Evolutionary conservation across 495 filamentous ascomycete genomes (phyloP), one percentile per base, ranked within the genome.

Genomic region (Penicillium ucsense): DNA sequence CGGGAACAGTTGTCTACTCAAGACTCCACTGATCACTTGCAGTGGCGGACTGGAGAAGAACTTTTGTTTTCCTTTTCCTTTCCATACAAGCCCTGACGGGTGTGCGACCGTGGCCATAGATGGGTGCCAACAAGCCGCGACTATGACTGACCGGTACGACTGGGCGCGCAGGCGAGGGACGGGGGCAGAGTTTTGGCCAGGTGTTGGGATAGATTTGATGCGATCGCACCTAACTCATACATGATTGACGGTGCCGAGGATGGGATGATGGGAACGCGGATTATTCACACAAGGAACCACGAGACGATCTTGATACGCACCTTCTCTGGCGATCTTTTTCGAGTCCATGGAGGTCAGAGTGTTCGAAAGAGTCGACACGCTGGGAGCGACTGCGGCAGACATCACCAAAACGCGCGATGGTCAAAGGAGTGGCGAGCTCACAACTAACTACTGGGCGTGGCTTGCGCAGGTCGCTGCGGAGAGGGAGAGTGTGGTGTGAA

Each of bases 281-380:
- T 39, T 30, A 31, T 28, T 32, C 48, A 38, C 49, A 31, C 36
- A 37, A 35, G 31, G 12, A 5, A 46, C 39, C 44, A 46, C 34
- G 27, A 11, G 44, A 31, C 33, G 11, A 20, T 37, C 12, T 30
- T 35, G n/a, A 33, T 31, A 55, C 57, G 40, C 51, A 61, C 58
- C 58, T 57, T 57, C 57, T 61, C 53, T 77, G 64, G 54, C 57
- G 46, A 61, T 66, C 52, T 72, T 77, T 58, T 77, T 76, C 41
- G 67, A 67, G 53, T 78, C 75, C 74, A 78, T 76, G 50, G 71
- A 61, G 47, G 68, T 67, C 42, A 62, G 41, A 57, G 57, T 63
- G 52, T 54, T 55, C 35, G 60, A 37, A 35, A 70, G 63, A 49
- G 62, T 63, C 44, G 70, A 61, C 39, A 61, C 59, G 46, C 63